A percentile compares a stretch with the other conserved stretches of the same genome.
Conservation (phyloP, 2,329 filamentous ascomycete genomes). For the Hawksworthiomyces lignivorus region DNA sequence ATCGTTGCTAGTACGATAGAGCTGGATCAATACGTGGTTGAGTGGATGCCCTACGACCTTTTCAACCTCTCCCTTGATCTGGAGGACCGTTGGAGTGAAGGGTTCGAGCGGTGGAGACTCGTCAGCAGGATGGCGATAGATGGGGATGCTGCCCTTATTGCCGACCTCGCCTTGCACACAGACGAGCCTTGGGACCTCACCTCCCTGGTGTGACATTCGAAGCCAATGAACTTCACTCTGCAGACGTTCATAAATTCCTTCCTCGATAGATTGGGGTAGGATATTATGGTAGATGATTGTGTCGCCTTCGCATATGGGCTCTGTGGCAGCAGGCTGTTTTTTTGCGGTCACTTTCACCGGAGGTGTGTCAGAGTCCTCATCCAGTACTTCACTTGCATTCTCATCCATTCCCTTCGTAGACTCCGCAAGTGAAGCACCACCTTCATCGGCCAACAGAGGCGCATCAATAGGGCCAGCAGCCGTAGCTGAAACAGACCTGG, state of each 20-base stretch:
- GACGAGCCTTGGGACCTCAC: conserved; percentile 84
- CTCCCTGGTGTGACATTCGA: conserved; percentile 85
- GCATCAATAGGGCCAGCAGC: no score
- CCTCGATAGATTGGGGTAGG: conserved; percentile 48
- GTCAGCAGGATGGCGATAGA: conserved; percentile 94
- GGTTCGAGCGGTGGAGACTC: conserved; percentile 69
- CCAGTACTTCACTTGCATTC: no score
- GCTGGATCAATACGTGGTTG: conserved; percentile 89
- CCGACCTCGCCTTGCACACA: conserved; percentile 74
- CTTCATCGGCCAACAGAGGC: no score
- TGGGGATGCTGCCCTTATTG: conserved; percentile 65
- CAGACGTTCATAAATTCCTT: conserved; percentile 60
- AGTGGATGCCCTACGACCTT: conserved; percentile 66
- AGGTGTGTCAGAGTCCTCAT: neutral
- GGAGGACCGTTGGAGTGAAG: conserved; percentile 66
- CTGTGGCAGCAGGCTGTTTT: conserved; percentile 25
- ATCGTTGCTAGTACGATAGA: conserved; percentile 82
- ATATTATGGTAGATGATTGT: conserved; percentile 66
- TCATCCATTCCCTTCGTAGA: no score
- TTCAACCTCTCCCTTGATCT: conserved; percentile 63
- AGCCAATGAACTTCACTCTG: conserved; percentile 77
- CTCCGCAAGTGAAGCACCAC: no score
- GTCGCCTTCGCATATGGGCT: conserved; percentile 69
- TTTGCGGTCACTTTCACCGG: neutral
- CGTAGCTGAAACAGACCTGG: no score